Percentiles rank a stretch among this genome's conserved stretches.
Evolutionary conservation across 2,329 filamentous ascomycete genomes (phyloP).

Genomic region (Diaporthe sp.): DNA sequence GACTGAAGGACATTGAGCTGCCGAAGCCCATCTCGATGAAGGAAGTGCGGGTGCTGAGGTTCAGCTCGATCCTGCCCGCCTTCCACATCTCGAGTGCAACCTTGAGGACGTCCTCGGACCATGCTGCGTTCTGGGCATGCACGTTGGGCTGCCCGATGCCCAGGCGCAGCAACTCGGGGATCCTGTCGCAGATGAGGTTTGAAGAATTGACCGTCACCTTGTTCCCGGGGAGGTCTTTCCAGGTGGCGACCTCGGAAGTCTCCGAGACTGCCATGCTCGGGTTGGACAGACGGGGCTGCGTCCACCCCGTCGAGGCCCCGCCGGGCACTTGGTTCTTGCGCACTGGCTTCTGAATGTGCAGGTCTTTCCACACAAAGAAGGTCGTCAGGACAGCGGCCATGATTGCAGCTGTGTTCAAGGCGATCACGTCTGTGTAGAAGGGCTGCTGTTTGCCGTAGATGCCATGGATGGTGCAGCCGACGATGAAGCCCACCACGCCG

Average conservation of each 20-base stretch:
- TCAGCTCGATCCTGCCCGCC: slow-evolving; percentile 44
- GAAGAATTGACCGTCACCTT: slow-evolving; percentile 41
- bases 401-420: slow-evolving; percentile 50
- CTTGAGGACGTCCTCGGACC: slow-evolving; percentile 45
- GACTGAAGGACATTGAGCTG: slow-evolving; percentile 47
- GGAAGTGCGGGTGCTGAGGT: slow-evolving; percentile 45
- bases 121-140: slow-evolving; percentile 40
- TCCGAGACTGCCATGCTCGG: slow-evolving; percentile 40
- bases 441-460: slow-evolving; percentile 46
- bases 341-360: slow-evolving; percentile 37
- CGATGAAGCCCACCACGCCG: slow-evolving; percentile 49
- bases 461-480: slow-evolving; percentile 50
- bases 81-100: slow-evolving; percentile 46
- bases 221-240: slow-evolving; percentile 38
- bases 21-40: slow-evolving; percentile 47
- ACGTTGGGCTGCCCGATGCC: slow-evolving; percentile 43
- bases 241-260: slow-evolving; percentile 39
- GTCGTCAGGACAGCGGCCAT: slow-evolving; percentile 50
- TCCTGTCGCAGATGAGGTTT: slow-evolving; percentile 41
- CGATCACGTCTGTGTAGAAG: slow-evolving; percentile 51
- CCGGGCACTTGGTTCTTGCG: slow-evolving; percentile 1
- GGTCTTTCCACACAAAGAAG: slow-evolving; percentile 49
- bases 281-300: slow-evolving; percentile 37
- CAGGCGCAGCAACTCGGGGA: slow-evolving; percentile 44
- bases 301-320: slow-evolving; percentile 27